Percentiles rank a stretch among this genome's conserved stretches.
Evolutionary conservation across 148 eudicot species (phyloP).

Genomic region (Camellia lanceoleosa): DNA sequence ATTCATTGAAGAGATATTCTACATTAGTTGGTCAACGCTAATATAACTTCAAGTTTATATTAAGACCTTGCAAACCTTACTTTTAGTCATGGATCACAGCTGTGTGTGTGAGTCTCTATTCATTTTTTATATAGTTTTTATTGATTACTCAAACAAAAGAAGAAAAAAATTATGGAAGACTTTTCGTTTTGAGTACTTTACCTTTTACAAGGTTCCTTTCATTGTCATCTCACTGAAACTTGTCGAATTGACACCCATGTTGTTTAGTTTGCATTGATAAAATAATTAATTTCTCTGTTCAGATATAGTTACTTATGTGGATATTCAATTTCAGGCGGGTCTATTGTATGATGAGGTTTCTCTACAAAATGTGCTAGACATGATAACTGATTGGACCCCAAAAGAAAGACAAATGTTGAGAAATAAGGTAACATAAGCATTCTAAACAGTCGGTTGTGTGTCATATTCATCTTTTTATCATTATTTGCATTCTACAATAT

Average conservation of each 20-base stretch:
- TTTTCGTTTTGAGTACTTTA: too few species aligned
- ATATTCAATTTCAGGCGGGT: constrained; percentile 69
- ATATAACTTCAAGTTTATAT: neutral
- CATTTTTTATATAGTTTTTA: neutral
- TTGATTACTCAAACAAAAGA: neutral
- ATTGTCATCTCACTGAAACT: neutral
- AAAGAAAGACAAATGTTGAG: constrained; percentile 95
- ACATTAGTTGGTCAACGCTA: neutral
- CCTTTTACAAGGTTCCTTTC: neutral
- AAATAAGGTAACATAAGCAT: constrained; percentile 56
- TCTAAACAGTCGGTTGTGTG: neutral
- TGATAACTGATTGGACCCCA: constrained; percentile 81
- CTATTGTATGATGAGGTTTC: constrained; percentile 82
- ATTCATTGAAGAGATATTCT: neutral
- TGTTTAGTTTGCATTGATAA: constrained; percentile 3
- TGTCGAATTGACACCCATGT: constrained; percentile 8
- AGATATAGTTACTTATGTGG: neutral
- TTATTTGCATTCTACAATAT: neutral
- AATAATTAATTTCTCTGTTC: neutral
- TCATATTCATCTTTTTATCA: neutral
- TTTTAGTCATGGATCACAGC: neutral
- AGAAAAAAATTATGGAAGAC: neutral
- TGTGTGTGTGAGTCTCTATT: neutral
- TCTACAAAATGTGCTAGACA: constrained; percentile 76
- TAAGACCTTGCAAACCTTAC: neutral